phyloP scores from a whole-genome alignment of 2,329 filamentous ascomycete genomes.

The Alternaria ventricosa region DNA sequence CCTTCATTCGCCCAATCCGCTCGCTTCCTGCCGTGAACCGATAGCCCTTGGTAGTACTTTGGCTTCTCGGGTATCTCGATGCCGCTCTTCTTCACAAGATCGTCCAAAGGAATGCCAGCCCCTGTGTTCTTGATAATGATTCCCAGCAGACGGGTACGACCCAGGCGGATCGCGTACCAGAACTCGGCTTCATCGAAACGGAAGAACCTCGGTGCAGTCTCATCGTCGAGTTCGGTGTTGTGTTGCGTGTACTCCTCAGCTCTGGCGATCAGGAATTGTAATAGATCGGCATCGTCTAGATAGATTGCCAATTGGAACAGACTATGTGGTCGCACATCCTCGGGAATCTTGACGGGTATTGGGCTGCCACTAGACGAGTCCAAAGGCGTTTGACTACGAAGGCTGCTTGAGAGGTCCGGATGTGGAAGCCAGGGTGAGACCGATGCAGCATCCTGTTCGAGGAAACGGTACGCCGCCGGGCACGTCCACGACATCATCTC shows the following conservation, averaged over 20 bases:
- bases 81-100: slow-evolving; percentile 70
- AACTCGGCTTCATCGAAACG: slow-evolving; percentile 22
- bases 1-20: slow-evolving; percentile 67
- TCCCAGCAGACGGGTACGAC: slow-evolving; percentile 64
- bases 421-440: background rate
- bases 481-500: slow-evolving; percentile 54
- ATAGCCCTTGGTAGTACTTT: slow-evolving; percentile 72
- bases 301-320: slow-evolving; percentile 44
- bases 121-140: slow-evolving; percentile 71
- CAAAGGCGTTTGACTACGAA: background rate
- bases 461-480: slow-evolving; percentile 15
- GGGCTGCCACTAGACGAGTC: background rate
- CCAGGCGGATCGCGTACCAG: slow-evolving; percentile 51
- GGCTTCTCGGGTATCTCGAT: slow-evolving; percentile 69
- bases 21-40: slow-evolving; percentile 73
- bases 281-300: slow-evolving; percentile 22
- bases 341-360: background rate
- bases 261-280: slow-evolving; percentile 23
- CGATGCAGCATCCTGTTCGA: slow-evolving; percentile 4
- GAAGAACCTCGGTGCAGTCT: slow-evolving; percentile 10
- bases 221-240: slow-evolving; percentile 4
- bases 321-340: slow-evolving; percentile 13
- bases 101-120: slow-evolving; percentile 71
- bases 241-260: slow-evolving; percentile 24
- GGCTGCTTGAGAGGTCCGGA: background rate